phyloP scores from a whole-genome alignment of 2,329 filamentous ascomycete species.

The Microcyclospora pomicola region DNA sequence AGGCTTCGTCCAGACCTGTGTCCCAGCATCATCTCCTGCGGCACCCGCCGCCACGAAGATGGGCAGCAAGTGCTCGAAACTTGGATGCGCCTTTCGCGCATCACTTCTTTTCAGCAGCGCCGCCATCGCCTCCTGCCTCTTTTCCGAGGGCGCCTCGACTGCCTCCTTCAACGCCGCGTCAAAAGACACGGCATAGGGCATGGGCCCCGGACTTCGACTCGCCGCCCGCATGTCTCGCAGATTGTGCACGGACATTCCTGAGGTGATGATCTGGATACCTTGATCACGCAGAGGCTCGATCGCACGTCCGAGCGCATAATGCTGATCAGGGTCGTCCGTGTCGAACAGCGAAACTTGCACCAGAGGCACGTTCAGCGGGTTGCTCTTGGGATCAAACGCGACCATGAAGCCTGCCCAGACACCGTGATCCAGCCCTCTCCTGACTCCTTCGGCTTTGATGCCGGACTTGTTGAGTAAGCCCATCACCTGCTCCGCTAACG shows the following conservation, averaged over 20 bases:
- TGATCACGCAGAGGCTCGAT: slow-evolving; percentile 52
- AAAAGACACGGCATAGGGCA: slow-evolving; percentile 24
- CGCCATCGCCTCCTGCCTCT: slow-evolving; percentile 22
- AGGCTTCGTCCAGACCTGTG: slow-evolving; percentile 21
- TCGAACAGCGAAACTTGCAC: slow-evolving; percentile 60
- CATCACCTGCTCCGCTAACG: slow-evolving; percentile 47
- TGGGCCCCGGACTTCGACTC: slow-evolving; percentile 3
- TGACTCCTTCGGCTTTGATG: slow-evolving; percentile 46
- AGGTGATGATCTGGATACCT: slow-evolving; percentile 53
- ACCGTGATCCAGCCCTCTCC: slow-evolving; percentile 59
- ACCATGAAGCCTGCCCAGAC: slow-evolving; percentile 61
- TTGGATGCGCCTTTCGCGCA: slow-evolving; percentile 49
- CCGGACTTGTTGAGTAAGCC: slow-evolving; percentile 40
- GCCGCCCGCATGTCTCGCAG: slow-evolving; percentile 15
- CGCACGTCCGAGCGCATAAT: slow-evolving; percentile 54
- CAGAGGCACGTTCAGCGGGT: slow-evolving; percentile 39
- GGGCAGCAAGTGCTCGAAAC: slow-evolving; percentile 48
- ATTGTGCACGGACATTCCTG: slow-evolving; percentile 53
- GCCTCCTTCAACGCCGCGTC: slow-evolving; percentile 22
- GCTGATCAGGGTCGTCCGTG: slow-evolving; percentile 48
- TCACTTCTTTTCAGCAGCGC: slow-evolving; percentile 29
- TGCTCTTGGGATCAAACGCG: slow-evolving; percentile 25
- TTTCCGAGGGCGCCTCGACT: slow-evolving; percentile 17
- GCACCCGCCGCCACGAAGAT: slow-evolving; percentile 36
- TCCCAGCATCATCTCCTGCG: slow-evolving; percentile 18